These are phyloP conservation scores for Colletotrichum filicis DNA, from an alignment of 2,329 filamentous ascomycete genomes.

Conservation along the genomic window DNA sequence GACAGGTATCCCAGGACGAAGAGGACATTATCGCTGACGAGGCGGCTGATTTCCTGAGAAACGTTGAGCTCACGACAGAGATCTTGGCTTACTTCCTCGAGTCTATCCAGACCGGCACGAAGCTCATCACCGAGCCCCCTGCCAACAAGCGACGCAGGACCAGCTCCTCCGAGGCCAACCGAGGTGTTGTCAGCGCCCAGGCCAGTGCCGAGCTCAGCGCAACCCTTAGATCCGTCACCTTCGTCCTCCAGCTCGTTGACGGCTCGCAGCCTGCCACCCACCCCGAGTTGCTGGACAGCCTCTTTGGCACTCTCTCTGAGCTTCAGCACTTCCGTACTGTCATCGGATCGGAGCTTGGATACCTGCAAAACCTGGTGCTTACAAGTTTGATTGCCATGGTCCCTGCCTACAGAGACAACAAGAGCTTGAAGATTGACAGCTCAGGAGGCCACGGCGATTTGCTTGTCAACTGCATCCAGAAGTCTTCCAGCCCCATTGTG, in stretches of 20 bases:
- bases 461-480: slow-evolving; percentile 93
- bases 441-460: slow-evolving; percentile 88
- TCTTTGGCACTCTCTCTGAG: slow-evolving; percentile 89
- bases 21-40: slow-evolving; percentile 61
- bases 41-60: slow-evolving; percentile 78
- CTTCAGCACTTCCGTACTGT: slow-evolving; percentile 86
- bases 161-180: slow-evolving; percentile 76
- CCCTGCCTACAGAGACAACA: slow-evolving; percentile 74
- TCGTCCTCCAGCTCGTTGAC: slow-evolving; percentile 90
- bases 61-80: slow-evolving; percentile 77
- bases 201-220: slow-evolving; percentile 73
- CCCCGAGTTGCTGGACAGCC: slow-evolving; percentile 77
- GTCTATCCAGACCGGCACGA: slow-evolving; percentile 77
- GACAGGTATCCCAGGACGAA: slow-evolving; percentile 50
- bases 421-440: slow-evolving; percentile 75
- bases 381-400: slow-evolving; percentile 87
- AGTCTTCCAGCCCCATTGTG: slow-evolving; percentile 90
- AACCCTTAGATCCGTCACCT: slow-evolving; percentile 80
- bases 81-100: slow-evolving; percentile 79
- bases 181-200: slow-evolving; percentile 68
- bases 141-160: slow-evolving; percentile 83
- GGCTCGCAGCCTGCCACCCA: slow-evolving; percentile 80
- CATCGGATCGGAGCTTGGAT: slow-evolving; percentile 87
- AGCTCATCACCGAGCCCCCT: slow-evolving; percentile 77
- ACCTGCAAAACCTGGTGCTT: slow-evolving; percentile 87